Evolutionary conservation across 148 eudicot species (phyloP), one percentile per base, ranked within the genome.

Genomic region (Nepenthes mirabilis): DNA sequence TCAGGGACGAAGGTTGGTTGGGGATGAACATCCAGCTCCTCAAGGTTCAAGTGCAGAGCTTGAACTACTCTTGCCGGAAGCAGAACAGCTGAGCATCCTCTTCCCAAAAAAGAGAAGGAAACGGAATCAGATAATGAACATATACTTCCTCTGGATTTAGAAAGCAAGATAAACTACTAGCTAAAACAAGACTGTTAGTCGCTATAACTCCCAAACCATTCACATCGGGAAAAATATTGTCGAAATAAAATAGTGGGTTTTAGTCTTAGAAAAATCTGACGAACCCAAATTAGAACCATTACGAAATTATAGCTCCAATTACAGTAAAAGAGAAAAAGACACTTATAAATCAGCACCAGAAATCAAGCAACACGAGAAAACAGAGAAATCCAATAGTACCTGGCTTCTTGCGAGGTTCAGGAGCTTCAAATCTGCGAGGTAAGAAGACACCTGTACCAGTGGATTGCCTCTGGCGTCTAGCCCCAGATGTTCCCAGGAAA

Each of bases 371-470:
- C 23, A 23, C 23, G 23, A 36, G 51, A 23, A 23, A 37, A 34
- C 33, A 60, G 47, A 34, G 1, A 36, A 45, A 13, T 55, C 1
- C 45, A 64, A 63, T 13, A 37, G 36, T 9, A 89, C 94, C 87
- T 68, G 76, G 60, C 47, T 78, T 89, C 69, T 70, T 74, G 68
- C 83, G 78, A 14, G 72, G 47, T 14, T 78, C 89, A 0, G 85
- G 14, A 36, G 65, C 10, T 5, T 23, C 49, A 35, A 63, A 67
- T 58, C 82, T 52, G 34, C 95, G 80, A 12, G 97, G 97, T 1
- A 90, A 43, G 55, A 90, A 90, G 0, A 90, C 97, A 0, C 97
- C 97, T 0, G 97, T 90, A 1, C 97, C 97, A 2, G 81, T 74
- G 0, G 89, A 83, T 60, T 67, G 75, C 45, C 69, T 72, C 63